Conservation (phyloP, 2,329 filamentous ascomycete species). For the Acarospora socialis region DNA sequence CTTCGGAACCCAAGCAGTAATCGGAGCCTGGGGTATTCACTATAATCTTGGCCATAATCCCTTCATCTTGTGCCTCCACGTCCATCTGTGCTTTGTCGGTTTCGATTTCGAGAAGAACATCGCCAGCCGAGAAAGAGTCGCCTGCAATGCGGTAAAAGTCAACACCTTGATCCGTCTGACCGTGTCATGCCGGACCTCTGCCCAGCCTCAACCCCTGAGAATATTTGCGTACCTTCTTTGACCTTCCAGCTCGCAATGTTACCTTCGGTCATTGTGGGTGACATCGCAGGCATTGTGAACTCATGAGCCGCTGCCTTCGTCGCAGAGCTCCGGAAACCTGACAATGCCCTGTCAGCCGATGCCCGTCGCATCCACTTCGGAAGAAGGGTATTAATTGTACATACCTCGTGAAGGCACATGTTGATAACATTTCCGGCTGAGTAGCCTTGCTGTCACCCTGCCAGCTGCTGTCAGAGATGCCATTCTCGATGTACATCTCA, state of each 20-base stretch:
- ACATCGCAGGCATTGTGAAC: slow-evolving; percentile 82
- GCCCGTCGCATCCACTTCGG: no score
- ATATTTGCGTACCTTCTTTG: slow-evolving; percentile 54
- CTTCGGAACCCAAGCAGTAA: not conserved
- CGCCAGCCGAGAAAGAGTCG: slow-evolving; percentile 65
- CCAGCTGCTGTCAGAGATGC: no score
- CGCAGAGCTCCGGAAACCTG: slow-evolving; percentile 50
- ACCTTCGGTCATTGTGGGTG: slow-evolving; percentile 86
- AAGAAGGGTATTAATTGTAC: no score
- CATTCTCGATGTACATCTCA: no score
- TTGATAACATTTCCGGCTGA: no score
- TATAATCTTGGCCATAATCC: slow-evolving; percentile 71
- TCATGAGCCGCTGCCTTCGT: slow-evolving; percentile 61
- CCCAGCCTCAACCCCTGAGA: no score
- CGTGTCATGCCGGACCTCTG: no score
- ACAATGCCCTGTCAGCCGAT: no score
- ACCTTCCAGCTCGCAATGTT: slow-evolving; percentile 76
- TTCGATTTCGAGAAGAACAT: slow-evolving; percentile 83
- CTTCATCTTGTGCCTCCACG: slow-evolving; percentile 83
- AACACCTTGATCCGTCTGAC: no score
- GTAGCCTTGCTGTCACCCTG: no score
- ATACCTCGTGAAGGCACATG: no score
- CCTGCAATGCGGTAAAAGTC: slow-evolving; percentile 27
- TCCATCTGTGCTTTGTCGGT: slow-evolving; percentile 94
- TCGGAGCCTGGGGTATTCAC: slow-evolving; percentile 19